These are phyloP conservation scores for Tuber indicum DNA, from an alignment of 495 filamentous ascomycete species.

Conservation along the genomic window DNA sequence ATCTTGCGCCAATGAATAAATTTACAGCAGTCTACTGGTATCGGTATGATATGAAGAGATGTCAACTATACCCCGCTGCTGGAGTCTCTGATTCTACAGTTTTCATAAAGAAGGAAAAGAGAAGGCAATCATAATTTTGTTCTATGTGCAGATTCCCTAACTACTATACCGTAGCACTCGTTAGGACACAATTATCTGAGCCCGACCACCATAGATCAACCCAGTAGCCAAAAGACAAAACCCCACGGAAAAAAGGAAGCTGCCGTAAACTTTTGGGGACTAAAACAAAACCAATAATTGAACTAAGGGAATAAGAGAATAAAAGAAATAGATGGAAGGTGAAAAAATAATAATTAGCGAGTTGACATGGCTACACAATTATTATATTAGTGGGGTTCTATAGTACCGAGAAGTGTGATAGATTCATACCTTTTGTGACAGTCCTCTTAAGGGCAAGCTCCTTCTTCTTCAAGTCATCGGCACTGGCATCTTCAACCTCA, in stretches of 20 bases:
- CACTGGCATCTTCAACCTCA: constrained; percentile 76
- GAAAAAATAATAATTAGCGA: constrained; percentile 34
- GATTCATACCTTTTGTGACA: constrained; percentile 86
- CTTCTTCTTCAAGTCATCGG: constrained; percentile 99
- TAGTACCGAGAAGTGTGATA: not conserved
- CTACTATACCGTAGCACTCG: not conserved
- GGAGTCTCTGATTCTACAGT: not conserved
- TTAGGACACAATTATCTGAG: constrained; percentile 2
- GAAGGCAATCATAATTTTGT: constrained; percentile 27
- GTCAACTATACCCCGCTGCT: not conserved
- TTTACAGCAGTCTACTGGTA: not conserved
- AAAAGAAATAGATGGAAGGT: constrained; percentile 15
- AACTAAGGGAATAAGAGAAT: constrained; percentile 27
- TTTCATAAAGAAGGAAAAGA: not conserved
- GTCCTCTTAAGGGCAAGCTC: constrained; percentile 95
- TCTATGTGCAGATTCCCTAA: constrained; percentile 32
- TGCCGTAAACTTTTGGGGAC: constrained; percentile 34
- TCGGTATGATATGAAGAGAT: not conserved
- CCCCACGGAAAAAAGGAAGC: constrained; percentile 36
- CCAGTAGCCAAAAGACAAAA: constrained; percentile 35
- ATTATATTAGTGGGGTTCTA: not conserved
- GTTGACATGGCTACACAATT: constrained; percentile 31
- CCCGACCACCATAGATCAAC: not conserved
- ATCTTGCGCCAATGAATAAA: not conserved
- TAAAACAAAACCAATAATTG: constrained; percentile 34